Evolutionary conservation across 352 stramenopile genomes (phyloP).

Genomic region (Thalassiosira sp.): DNA sequence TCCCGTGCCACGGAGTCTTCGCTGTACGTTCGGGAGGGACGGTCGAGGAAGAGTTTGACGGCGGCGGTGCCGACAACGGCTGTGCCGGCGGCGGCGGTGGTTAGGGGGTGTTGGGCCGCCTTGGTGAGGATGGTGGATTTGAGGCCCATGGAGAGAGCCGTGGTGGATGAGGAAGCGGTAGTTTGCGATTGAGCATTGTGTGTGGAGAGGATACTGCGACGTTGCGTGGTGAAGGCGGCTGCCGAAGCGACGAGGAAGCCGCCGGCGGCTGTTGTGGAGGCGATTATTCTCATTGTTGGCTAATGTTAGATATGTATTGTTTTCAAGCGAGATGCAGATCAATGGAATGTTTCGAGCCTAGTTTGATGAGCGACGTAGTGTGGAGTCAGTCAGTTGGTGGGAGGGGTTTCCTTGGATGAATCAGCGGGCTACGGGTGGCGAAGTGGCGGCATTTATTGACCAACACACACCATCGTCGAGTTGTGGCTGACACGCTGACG

Average conservation of each 20-base stretch:
- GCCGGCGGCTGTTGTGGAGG: not conserved
- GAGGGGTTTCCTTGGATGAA: too few species aligned
- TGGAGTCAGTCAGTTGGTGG: too few species aligned
- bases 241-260: slow-evolving; percentile 7
- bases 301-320: not conserved
- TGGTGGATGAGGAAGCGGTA: not conserved
- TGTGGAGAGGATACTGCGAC: too few species aligned
- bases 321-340: too few species aligned
- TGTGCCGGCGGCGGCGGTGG: slow-evolving; percentile 36
- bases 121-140: slow-evolving; percentile 36
- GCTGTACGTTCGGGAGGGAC: slow-evolving; percentile 69
- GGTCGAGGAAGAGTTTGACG: slow-evolving; percentile 72
- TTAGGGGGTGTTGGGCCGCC: slow-evolving; percentile 19
- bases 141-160: slow-evolving; percentile 41
- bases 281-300: slow-evolving; percentile 13
- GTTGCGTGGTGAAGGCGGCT: slow-evolving; percentile 7
- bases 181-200: not conserved
- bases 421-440: too few species aligned
- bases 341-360: too few species aligned
- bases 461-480: too few species aligned
- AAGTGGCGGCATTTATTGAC: too few species aligned
- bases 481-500: too few species aligned
- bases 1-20: slow-evolving; percentile 72
- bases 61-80: slow-evolving; percentile 59
- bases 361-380: too few species aligned